These are phyloP conservation scores for Xylaria sp. DNA, from an alignment of 2,329 filamentous ascomycete species.

Conservation along the genomic window DNA sequence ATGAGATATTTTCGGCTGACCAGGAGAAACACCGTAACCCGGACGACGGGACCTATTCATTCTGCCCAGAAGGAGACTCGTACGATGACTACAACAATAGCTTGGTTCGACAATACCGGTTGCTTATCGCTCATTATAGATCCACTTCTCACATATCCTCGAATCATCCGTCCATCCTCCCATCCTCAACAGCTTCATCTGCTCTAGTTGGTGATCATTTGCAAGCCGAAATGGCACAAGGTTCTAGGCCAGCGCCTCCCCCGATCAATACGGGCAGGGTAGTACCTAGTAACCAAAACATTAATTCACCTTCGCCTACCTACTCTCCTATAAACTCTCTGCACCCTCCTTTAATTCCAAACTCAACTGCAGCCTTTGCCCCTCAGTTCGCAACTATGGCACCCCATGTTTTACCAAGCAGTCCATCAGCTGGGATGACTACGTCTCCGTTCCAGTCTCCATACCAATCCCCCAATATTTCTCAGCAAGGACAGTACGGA, in stretches of 20 bases:
- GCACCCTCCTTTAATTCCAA: slow-evolving; percentile 9
- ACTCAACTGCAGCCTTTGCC: slow-evolving; percentile 17
- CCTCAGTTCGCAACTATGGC: slow-evolving; percentile 14
- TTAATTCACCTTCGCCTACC: slow-evolving; percentile 32
- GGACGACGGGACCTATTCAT: slow-evolving; percentile 36
- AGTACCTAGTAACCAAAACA: slow-evolving; percentile 17
- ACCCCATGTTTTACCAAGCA: slow-evolving; percentile 15
- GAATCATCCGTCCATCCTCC: slow-evolving; percentile 20
- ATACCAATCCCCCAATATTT: slow-evolving; percentile 6
- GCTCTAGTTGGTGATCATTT: slow-evolving; percentile 15
- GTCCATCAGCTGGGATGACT: slow-evolving; percentile 13
- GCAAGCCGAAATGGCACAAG: slow-evolving; percentile 18
- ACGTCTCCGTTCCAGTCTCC: slow-evolving; percentile 17
- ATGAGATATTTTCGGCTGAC: slow-evolving; percentile 51
- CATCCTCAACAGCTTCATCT: slow-evolving; percentile 22
- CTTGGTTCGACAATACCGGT: slow-evolving; percentile 37
- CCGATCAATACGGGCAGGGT: slow-evolving; percentile 13
- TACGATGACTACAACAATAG: slow-evolving; percentile 40
- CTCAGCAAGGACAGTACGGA: slow-evolving; percentile 30
- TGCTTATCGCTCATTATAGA: slow-evolving; percentile 27
- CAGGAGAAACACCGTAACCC: slow-evolving; percentile 46
- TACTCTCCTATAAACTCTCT: slow-evolving; percentile 15
- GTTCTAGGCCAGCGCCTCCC: slow-evolving; percentile 15
- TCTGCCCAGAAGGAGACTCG: slow-evolving; percentile 9
- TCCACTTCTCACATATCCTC: slow-evolving; percentile 8